A percentile compares a stretch with the other conserved stretches of the same genome.
Conservation (phyloP, 352 stramenopile species). For the Phytophthora pistaciae region DNA sequence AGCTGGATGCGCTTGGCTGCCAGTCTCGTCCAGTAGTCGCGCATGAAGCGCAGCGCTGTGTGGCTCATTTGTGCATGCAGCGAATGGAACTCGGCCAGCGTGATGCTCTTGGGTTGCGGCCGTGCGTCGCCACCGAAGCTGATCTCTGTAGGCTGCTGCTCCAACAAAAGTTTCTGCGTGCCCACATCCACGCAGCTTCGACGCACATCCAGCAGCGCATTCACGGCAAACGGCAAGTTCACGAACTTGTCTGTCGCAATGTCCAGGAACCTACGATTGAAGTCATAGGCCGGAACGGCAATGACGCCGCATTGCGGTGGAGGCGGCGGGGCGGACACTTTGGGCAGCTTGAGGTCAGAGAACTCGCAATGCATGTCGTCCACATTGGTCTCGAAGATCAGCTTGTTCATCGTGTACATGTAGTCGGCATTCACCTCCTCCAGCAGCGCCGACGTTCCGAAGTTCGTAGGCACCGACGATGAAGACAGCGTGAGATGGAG, state of each 20-base stretch:
- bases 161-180: slow-evolving; percentile 67
- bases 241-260: slow-evolving; percentile 76
- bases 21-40: slow-evolving; percentile 78
- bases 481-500: slow-evolving; percentile 74
- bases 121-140: slow-evolving; percentile 51
- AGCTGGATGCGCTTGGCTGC: slow-evolving; percentile 80
- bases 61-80: slow-evolving; percentile 79
- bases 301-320: slow-evolving; percentile 67
- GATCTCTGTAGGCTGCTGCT: slow-evolving; percentile 73
- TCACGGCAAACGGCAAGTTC: slow-evolving; percentile 74
- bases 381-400: slow-evolving; percentile 90
- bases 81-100: slow-evolving; percentile 74
- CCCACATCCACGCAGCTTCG: slow-evolving; percentile 74
- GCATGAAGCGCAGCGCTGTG: slow-evolving; percentile 76
- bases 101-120: slow-evolving; percentile 67
- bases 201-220: slow-evolving; percentile 78
- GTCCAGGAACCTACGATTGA: slow-evolving; percentile 70
- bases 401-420: slow-evolving; percentile 94
- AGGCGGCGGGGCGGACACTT: slow-evolving; percentile 21
- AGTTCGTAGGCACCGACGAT: slow-evolving; percentile 54
- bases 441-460: slow-evolving; percentile 72
- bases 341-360: slow-evolving; percentile 54
- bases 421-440: slow-evolving; percentile 94
- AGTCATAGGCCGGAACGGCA: slow-evolving; percentile 63
- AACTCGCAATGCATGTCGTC: slow-evolving; percentile 71